Percentiles rank a stretch among this genome's conserved stretches.
Conservation (phyloP, 2,329 filamentous ascomycete species). For the Pseudopithomyces chartarum region DNA sequence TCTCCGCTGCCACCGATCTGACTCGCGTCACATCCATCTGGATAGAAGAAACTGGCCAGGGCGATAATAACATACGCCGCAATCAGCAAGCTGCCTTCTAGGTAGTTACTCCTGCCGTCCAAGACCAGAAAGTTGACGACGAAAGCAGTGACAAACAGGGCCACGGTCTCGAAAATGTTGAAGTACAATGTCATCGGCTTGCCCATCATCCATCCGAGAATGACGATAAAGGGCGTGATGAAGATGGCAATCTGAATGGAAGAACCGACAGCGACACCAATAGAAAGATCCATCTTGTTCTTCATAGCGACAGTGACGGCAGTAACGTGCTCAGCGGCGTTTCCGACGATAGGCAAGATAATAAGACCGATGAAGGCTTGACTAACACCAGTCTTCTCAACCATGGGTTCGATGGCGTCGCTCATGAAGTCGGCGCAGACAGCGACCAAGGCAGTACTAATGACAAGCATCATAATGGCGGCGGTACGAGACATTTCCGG, state of each 20-base stretch:
- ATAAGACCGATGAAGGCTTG: constrained; percentile 79
- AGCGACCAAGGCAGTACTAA: constrained; percentile 61
- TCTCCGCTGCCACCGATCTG: constrained; percentile 52
- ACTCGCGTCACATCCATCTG: constrained; percentile 45
- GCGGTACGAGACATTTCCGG: constrained; percentile 62
- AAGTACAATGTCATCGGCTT: constrained; percentile 71
- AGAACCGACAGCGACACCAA: constrained; percentile 78
- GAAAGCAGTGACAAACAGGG: constrained; percentile 81
- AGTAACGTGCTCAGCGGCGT: constrained; percentile 79
- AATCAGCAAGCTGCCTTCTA: constrained; percentile 77
- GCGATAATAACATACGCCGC: constrained; percentile 82
- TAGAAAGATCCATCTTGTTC: constrained; percentile 83
- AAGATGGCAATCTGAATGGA: constrained; percentile 80
- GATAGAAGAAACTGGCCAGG: constrained; percentile 57
- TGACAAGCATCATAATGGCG: constrained; percentile 54
- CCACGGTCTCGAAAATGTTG: constrained; percentile 67
- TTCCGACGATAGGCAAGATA: constrained; percentile 78
- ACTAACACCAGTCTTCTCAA: constrained; percentile 62
- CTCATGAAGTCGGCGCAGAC: constrained; percentile 73
- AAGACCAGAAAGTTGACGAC: constrained; percentile 85
- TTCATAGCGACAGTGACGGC: constrained; percentile 78
- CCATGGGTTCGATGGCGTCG: constrained; percentile 70
- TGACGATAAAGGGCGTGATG: constrained; percentile 73
- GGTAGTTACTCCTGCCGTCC: constrained; percentile 82
- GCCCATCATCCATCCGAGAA: constrained; percentile 80